Percentiles rank a stretch among this genome's conserved stretches.
Evolutionary conservation across 257 asterid genomes (phyloP).

Genomic region (Solanum okadae): DNA sequence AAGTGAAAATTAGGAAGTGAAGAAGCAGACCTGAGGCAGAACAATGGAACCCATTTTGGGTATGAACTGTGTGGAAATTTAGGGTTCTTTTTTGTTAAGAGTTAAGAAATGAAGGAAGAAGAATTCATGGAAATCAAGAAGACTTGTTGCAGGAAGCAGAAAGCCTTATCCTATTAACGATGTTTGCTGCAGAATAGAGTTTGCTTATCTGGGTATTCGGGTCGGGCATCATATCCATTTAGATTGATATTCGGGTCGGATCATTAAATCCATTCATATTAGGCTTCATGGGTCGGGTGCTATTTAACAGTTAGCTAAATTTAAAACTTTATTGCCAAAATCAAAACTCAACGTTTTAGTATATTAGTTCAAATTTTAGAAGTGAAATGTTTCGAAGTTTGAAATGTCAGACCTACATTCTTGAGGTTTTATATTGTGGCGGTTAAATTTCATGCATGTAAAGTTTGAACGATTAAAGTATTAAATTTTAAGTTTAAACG

Average conservation of each 20-base stretch:
- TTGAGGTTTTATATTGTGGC: no score
- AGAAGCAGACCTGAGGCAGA: constrained; percentile 20
- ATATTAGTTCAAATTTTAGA: no score
- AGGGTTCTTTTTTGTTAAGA: neutral
- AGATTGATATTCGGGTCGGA: neutral
- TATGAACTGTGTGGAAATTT: neutral
- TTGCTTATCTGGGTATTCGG: neutral
- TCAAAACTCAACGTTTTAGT: neutral
- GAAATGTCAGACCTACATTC: no score
- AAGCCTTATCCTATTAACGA: constrained; percentile 2
- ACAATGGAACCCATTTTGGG: constrained; percentile 25
- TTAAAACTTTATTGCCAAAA: no score
- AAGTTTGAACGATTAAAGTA: no score
- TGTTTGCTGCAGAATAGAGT: neutral
- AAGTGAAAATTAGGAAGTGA: neutral
- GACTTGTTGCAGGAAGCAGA: neutral
- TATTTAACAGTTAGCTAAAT: neutral
- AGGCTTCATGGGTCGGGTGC: neutral
- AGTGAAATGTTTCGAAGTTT: no score
- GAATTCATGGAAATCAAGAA: neutral
- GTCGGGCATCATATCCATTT: neutral
- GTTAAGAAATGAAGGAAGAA: neutral
- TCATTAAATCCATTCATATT: neutral
- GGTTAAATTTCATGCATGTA: no score
- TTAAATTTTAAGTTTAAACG: no score